phyloP scores from a whole-genome alignment of 208 protist genomes.

The Acanthamoeba lenticulata region DNA sequence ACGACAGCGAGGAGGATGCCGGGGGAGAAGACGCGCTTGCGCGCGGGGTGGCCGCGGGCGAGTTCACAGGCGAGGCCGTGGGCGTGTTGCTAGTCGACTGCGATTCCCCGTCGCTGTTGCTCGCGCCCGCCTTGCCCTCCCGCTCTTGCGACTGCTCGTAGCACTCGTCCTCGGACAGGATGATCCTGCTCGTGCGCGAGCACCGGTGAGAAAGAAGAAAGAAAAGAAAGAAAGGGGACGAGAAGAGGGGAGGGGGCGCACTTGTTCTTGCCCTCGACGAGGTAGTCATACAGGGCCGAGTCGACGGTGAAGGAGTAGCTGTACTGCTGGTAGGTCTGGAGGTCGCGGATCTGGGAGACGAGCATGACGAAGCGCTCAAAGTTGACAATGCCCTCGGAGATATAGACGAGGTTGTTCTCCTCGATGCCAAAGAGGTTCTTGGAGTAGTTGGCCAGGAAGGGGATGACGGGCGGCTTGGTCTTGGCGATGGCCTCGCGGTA shows the following conservation, averaged over 20 bases:
- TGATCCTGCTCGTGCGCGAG: background rate
- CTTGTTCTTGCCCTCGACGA: conserved; percentile 1
- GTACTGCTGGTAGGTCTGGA: conserved; percentile 40
- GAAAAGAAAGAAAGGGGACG: background rate
- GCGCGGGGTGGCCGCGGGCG: too few relatives aligned
- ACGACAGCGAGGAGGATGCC: background rate
- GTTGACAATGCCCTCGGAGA: conserved; percentile 3
- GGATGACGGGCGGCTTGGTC: conserved; percentile 1
- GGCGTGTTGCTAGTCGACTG: background rate
- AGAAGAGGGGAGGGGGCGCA: background rate
- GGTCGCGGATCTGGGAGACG: background rate
- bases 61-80: background rate
- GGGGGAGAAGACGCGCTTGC: background rate
- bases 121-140: background rate
- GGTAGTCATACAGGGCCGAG: background rate
- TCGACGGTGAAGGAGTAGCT: background rate
- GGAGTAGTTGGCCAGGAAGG: conserved; percentile 31
- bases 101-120: background rate
- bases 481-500: conserved; percentile 23
- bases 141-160: background rate
- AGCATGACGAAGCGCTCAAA: conserved; percentile 54
- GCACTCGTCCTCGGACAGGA: background rate
- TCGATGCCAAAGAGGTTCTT: conserved; percentile 52
- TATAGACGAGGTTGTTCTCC: conserved; percentile 11
- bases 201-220: background rate